Evolutionary conservation across 1,284 basidiomycete genomes (phyloP).

Genomic region (Trichosporon asahii): DNA sequence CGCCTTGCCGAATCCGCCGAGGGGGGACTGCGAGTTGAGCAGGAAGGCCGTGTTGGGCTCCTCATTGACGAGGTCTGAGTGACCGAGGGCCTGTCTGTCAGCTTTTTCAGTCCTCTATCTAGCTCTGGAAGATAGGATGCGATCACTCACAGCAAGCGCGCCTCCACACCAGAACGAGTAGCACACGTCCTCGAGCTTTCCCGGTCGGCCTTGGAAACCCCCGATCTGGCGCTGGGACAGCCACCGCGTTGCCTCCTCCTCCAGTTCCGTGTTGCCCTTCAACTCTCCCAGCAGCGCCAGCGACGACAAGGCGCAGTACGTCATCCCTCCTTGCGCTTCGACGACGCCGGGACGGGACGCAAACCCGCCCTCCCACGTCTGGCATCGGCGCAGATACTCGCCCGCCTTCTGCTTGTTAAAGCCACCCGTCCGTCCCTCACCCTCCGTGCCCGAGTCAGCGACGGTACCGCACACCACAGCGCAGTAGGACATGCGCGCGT

Average conservation of each 20-base stretch:
- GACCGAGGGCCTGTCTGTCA: conserved; percentile 62
- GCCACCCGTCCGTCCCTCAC: conserved; percentile 53
- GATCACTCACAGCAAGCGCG: conserved; percentile 65
- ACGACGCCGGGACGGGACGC: conserved; percentile 70
- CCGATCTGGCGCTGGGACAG: conserved; percentile 70
- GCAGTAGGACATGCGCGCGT: conserved; percentile 74
- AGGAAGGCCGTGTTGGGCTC: conserved; percentile 62
- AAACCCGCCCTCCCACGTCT: conserved; percentile 93
- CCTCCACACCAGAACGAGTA: conserved; percentile 94
- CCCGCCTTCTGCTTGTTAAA: conserved; percentile 2
- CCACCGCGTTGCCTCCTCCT: conserved; percentile 62
- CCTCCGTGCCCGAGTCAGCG: conserved; percentile 66
- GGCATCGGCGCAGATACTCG: conserved; percentile 60
- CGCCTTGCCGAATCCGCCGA: conserved; percentile 78
- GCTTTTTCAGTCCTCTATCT: no score
- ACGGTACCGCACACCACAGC: conserved; percentile 53
- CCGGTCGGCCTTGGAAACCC: conserved; percentile 80
- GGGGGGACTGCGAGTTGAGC: conserved; percentile 70
- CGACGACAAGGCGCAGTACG: conserved; percentile 83
- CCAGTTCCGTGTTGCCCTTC: neutral
- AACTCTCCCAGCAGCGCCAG: conserved; percentile 57
- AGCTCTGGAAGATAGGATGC: no score
- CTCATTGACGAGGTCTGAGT: conserved; percentile 59
- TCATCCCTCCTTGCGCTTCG: conserved; percentile 90
- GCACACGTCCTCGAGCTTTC: conserved; percentile 81